A percentile compares a stretch with the other conserved stretches of the same genome.
phyloP scores from a whole-genome alignment of 2,329 filamentous ascomycete species.

The Anthostomella pinea region DNA sequence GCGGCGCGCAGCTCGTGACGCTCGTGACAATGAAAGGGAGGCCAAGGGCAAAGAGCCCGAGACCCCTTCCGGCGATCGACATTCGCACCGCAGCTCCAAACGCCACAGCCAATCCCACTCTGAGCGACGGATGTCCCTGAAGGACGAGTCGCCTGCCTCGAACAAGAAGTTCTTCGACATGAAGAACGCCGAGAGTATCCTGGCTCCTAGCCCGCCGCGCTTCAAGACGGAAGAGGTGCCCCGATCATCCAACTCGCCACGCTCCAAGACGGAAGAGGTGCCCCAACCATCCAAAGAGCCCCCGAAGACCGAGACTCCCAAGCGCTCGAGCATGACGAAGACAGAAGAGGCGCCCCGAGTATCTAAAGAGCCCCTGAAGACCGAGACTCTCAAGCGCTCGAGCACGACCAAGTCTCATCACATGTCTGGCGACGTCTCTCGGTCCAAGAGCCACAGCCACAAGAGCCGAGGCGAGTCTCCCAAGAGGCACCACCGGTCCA shows the following conservation, averaged over 20 bases:
- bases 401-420: conserved; percentile 30
- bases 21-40: conserved; percentile 29
- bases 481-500: conserved; percentile 19
- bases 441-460: conserved; percentile 12
- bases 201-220: conserved; percentile 18
- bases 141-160: conserved; percentile 28
- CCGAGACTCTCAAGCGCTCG: conserved; percentile 33
- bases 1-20: conserved; percentile 36
- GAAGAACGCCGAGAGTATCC: conserved; percentile 36
- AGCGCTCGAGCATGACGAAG: conserved; percentile 5
- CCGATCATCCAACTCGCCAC: conserved; percentile 2
- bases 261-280: too few species aligned
- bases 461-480: conserved; percentile 14
- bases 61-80: conserved; percentile 14
- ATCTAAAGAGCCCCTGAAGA: too few species aligned
- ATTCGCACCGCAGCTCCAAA: conserved; percentile 39
- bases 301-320: conserved; percentile 2
- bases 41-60: conserved; percentile 36
- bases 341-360: too few species aligned
- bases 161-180: conserved; percentile 42
- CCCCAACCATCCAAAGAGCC: conserved; percentile 14
- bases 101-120: conserved; percentile 41
- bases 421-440: conserved; percentile 20
- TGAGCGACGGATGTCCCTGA: conserved; percentile 23
- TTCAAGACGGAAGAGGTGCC: conserved; percentile 14